These are phyloP conservation scores for Anisodus acutangulus DNA, from an alignment of 257 asterid species.

Conservation along the genomic window DNA sequence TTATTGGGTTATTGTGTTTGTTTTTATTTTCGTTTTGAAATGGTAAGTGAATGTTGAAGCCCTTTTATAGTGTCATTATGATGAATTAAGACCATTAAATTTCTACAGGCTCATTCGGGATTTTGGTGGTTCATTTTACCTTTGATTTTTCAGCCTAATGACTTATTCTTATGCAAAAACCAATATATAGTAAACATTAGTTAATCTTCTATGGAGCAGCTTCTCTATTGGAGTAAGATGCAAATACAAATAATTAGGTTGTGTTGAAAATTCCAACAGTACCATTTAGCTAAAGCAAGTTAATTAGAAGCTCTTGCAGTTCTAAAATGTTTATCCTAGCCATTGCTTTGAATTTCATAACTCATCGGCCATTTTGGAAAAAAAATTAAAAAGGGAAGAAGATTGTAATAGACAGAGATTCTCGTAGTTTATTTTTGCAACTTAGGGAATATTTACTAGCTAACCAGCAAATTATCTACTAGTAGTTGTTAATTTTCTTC, in stretches of 20 bases:
- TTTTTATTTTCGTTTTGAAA: not conserved
- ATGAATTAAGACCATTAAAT: not conserved
- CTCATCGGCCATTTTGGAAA: too few species aligned
- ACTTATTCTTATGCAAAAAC: not conserved
- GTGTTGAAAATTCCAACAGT: not conserved
- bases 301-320: too few species aligned
- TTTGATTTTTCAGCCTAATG: not conserved
- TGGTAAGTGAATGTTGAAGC: constrained; percentile 16
- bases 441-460: too few species aligned
- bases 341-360: too few species aligned
- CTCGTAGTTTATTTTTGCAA: too few species aligned
- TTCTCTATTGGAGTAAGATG: not conserved
- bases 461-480: too few species aligned
- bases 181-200: not conserved
- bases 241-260: not conserved
- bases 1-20: not conserved
- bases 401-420: too few species aligned
- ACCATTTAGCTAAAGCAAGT: not conserved
- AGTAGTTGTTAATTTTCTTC: too few species aligned
- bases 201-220: constrained; percentile 1
- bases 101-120: not conserved
- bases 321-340: too few species aligned
- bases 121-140: constrained; percentile 21
- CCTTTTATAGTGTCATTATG: not conserved
- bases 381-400: too few species aligned